Percentiles rank a stretch among this genome's conserved stretches.
phyloP scores from a whole-genome alignment of 2,329 filamentous ascomycete genomes.

The Catunica adiposa region DNA sequence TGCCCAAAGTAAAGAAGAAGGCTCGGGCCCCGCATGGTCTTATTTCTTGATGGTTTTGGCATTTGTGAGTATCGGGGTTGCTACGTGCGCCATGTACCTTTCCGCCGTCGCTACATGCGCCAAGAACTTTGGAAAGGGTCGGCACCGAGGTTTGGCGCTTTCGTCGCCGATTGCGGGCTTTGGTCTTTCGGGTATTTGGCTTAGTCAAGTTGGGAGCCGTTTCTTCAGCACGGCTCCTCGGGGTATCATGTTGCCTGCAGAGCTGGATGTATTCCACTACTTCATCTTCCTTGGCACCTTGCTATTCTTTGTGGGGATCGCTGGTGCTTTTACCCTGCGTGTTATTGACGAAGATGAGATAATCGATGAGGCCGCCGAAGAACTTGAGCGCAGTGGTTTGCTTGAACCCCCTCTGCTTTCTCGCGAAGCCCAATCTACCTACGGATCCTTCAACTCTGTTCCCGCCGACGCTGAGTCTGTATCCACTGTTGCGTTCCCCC shows the following conservation, averaged over 20 bases:
- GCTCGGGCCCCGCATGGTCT: slow-evolving; percentile 38
- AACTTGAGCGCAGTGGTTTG: slow-evolving; percentile 76
- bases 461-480: slow-evolving; percentile 19
- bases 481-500: background rate
- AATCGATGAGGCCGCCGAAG: slow-evolving; percentile 78
- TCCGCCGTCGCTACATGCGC: slow-evolving; percentile 85
- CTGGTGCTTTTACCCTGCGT: slow-evolving; percentile 58
- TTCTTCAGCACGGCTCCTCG: slow-evolving; percentile 56
- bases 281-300: slow-evolving; percentile 70
- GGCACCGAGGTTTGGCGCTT: slow-evolving; percentile 73
- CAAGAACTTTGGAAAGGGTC: slow-evolving; percentile 90
- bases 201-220: slow-evolving; percentile 71
- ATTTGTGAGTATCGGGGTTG: slow-evolving; percentile 68
- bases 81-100: slow-evolving; percentile 79
- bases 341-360: slow-evolving; percentile 74
- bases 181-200: slow-evolving; percentile 88
- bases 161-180: slow-evolving; percentile 85
- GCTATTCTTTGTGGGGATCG: slow-evolving; percentile 51
- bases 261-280: slow-evolving; percentile 65
- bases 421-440: slow-evolving; percentile 26
- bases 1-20: slow-evolving; percentile 22
- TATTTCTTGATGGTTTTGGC: slow-evolving; percentile 72
- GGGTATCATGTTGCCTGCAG: slow-evolving; percentile 35
- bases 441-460: slow-evolving; percentile 36
- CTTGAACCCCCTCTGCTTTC: slow-evolving; percentile 61